Base-by-base conservation (phyloP, 805 yeast genomes). In the Schizosaccharomyces osmophilus region DNA sequence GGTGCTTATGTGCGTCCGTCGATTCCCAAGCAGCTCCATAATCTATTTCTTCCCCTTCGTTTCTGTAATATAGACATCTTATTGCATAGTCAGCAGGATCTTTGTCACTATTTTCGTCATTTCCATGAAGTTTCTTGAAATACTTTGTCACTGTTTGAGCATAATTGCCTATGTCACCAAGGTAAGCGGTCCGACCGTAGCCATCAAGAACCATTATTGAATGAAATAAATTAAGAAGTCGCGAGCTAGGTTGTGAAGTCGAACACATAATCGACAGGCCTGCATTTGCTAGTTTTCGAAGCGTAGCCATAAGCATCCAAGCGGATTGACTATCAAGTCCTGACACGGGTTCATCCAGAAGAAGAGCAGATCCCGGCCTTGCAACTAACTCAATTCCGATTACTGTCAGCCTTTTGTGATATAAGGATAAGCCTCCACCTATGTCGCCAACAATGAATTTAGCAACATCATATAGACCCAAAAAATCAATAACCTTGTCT, bases 281-380 rank as follows among this genome's bases (percentile, higher is more conserved):
- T 2, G 66, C 22, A 65, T 77, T 77, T 5, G 84, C 82, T 63
- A 81, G 70, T 65, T 79, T 79, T 69, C 80, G 76, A 79, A 81
- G 75, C 70, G 81, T 74, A 68, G 79, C 77, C 69, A 82, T 78
- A 66, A 81, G 78, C 42, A 84, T 77, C 83, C 83, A 81, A 15
- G 84, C 83, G 54, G 84, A 79, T 70, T 81, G 84, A 81, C 69
- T 65, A 77, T 93, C 98, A 79, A 90, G 81, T 76, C 93, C 98
- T 76, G 93, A 93, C 66, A 97, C 93, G 72, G 98, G 98, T 80
- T 90, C 98, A 74, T 90, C 98, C 69, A 90, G 78, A 67, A 90
- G 78, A 68, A 90, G 79, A 62, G 93, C 88, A 74, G 78, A 76
- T n/a, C 45, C 45, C 17, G 85, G 85, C 69, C 79, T 81, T 55